phyloP scores from a whole-genome alignment of 2,329 filamentous ascomycete genomes.

The Diaporthe amygdali region DNA sequence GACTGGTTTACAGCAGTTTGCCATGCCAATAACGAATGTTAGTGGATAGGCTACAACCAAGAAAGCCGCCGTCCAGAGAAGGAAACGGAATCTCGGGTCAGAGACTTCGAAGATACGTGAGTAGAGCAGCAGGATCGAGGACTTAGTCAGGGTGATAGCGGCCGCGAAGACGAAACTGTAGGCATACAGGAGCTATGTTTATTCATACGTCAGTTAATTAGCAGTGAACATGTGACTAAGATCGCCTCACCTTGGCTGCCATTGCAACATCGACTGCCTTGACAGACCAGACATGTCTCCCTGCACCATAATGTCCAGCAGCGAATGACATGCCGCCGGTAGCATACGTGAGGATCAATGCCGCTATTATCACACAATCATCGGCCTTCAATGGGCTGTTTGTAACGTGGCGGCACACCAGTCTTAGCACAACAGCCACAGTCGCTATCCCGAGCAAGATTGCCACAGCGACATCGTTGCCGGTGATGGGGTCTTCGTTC shows the following conservation, averaged over 20 bases:
- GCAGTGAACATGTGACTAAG: not conserved
- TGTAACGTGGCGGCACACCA: not conserved
- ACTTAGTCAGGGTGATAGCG: constrained; percentile 24
- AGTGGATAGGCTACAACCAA: not conserved
- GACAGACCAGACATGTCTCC: not conserved
- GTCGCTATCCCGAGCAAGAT: not conserved
- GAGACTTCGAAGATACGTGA: constrained; percentile 24
- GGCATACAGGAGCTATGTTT: constrained; percentile 18
- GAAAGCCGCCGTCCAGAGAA: constrained; percentile 12
- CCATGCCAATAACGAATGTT: constrained; percentile 23
- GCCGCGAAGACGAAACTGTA: constrained; percentile 26
- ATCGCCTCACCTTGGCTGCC: not conserved
- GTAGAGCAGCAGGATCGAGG: constrained; percentile 27
- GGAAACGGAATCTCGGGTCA: constrained; percentile 6
- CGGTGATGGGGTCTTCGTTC: not conserved
- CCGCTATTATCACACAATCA: not conserved
- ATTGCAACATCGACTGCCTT: not conserved
- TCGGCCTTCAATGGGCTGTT: not conserved
- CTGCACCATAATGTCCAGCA: not conserved
- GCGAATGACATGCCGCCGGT: not conserved
- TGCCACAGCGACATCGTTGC: not conserved
- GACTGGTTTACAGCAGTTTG: constrained; percentile 21
- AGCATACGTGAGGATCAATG: not conserved
- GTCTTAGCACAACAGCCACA: not conserved
- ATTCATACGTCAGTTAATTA: not conserved